Base-by-base conservation (phyloP, 176 grass and related monocot genomes). In the Oryza brachyantha region DNA sequence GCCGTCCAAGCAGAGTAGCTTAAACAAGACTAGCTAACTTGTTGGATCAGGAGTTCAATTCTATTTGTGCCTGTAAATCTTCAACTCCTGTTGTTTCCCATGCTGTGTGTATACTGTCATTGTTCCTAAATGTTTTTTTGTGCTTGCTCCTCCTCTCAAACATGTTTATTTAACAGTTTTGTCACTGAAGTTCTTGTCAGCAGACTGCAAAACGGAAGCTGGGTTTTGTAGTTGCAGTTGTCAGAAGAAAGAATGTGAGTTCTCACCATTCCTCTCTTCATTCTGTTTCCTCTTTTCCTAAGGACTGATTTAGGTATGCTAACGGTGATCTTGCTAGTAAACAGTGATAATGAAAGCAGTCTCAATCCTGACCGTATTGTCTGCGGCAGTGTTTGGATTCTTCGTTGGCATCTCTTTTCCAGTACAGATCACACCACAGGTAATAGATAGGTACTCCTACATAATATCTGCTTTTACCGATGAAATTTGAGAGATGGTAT, bases 391-490 rank as follows among this genome's bases (percentile, higher is more conserved):
- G 14, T 74, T 57, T 34, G 71, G 71, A 5, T 74, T 74, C 71
- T 74, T 74, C 71, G 58, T 74, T 0, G 71, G 45, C 45, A 21
- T 35, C 22, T 52, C 70, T 11, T 73, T 73, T 35, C 46, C 70
- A 13, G 45, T 35, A 13, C 48, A 55, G 10, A 73, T 73, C 19
- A 6, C 45, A 35, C 29, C 70, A 22, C 8, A 73, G 70, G 70
- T 72, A 52, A 71, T n/a, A n/a, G 5, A 54, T 54, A 61, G 7
- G 4, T n/a, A n/a, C n/a, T n/a, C n/a, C n/a, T 41, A 3, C 5
- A 41, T 8, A 0, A 1, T 29, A 21, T 40, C 27, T 38, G 34
- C 3, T 19, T 37, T 52, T 36, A 10, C 29, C 6, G 25, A 50
- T 66, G 31, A 12, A 25, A 8, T 61, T 57, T 75, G 22, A 61